A percentile compares a stretch with the other conserved stretches of the same genome.
phyloP scores from a whole-genome alignment of 176 grass and related monocot genomes.

The Bonia amplexicaulis region DNA sequence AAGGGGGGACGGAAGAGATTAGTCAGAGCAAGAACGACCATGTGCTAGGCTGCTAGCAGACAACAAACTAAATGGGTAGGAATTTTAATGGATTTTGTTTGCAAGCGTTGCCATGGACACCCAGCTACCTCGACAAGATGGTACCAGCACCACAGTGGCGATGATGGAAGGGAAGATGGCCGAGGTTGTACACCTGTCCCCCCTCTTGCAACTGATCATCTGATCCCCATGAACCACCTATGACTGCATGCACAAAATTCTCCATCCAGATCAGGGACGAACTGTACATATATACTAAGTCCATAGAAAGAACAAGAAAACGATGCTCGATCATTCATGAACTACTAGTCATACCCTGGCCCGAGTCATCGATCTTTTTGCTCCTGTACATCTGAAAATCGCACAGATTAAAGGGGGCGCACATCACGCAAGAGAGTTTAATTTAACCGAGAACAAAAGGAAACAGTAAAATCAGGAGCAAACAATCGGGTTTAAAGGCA shows the following conservation, averaged over 20 bases:
- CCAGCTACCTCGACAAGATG: conserved; percentile 45
- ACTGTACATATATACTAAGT: no score
- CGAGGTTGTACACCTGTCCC: conserved; percentile 27
- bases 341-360: conserved; percentile 28
- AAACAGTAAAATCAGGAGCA: neutral
- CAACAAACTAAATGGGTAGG: neutral
- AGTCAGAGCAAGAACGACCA: neutral
- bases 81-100: conserved; percentile 28
- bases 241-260: neutral
- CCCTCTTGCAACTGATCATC: neutral
- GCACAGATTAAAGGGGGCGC: neutral
- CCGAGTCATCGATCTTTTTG: conserved; percentile 60
- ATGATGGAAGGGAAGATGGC: conserved; percentile 23
- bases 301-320: neutral
- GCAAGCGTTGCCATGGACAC: neutral
- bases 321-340: neutral
- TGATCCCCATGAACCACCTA: conserved; percentile 27
- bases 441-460: neutral
- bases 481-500: neutral
- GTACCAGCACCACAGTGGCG: conserved; percentile 13
- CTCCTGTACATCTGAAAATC: conserved; percentile 71
- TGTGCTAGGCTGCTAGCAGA: neutral
- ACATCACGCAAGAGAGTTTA: neutral
- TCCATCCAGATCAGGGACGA: neutral
- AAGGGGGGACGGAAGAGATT: neutral